Evolutionary conservation across 2,329 filamentous ascomycete species (phyloP).

Genomic region (Pyrenophora seminiperda): DNA sequence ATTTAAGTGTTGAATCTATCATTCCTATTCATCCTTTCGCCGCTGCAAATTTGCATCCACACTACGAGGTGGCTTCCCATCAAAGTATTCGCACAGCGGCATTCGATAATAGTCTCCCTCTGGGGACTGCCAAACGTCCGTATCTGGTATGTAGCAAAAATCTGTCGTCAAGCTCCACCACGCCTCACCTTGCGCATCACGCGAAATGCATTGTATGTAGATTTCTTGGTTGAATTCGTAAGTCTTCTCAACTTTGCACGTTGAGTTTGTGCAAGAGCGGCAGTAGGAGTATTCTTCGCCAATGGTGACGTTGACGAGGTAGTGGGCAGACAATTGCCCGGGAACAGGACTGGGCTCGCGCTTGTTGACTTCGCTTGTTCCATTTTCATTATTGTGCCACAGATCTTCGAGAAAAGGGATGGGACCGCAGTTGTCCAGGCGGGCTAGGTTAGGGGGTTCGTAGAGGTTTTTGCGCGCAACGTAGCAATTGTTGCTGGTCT

Average conservation of each 20-base stretch:
- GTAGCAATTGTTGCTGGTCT: conserved; percentile 43
- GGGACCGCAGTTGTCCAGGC: conserved; percentile 38
- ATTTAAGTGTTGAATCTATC: too few relatives aligned
- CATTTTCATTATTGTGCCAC: conserved; percentile 31
- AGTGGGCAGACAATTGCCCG: conserved; percentile 8
- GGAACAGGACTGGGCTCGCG: background rate
- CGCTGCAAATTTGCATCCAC: too few relatives aligned
- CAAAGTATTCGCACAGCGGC: conserved; percentile 29
- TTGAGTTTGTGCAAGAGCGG: conserved; percentile 23
- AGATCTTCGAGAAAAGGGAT: conserved; percentile 32
- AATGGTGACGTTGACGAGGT: conserved; percentile 39
- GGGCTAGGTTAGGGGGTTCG: conserved; percentile 28
- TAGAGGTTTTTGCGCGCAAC: conserved; percentile 34
- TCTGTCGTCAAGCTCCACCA: conserved; percentile 39
- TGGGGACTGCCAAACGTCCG: conserved; percentile 36
- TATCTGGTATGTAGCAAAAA: conserved; percentile 36
- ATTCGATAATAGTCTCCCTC: conserved; percentile 32
- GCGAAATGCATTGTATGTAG: conserved; percentile 30
- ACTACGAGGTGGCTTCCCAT: background rate
- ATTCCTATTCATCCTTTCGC: too few relatives aligned
- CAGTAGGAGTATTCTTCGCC: conserved; percentile 38
- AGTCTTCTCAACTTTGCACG: conserved; percentile 16
- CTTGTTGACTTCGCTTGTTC: conserved; percentile 27
- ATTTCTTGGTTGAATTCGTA: conserved; percentile 36
- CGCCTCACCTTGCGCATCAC: conserved; percentile 13